Base-by-base conservation (phyloP, 129 eudicot genomes). In the Arctium minus region DNA sequence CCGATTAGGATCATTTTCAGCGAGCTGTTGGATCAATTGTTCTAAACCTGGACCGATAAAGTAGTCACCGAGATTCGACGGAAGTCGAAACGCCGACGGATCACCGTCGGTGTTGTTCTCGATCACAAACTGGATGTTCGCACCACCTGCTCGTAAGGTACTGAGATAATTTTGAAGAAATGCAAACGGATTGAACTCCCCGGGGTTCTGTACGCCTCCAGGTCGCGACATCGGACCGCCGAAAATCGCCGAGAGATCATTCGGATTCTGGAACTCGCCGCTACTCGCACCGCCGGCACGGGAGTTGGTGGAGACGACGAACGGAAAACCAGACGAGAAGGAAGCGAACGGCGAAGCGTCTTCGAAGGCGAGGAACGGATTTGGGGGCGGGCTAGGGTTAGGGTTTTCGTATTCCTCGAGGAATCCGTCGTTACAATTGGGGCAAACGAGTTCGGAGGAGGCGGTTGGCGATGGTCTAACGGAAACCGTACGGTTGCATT, bases 1-100 rank as follows among this genome's bases (percentile, higher is more conserved):
- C 2, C 98, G 78, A 73, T 95, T 92, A 0, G 97, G 98, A 89
- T 92, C 98, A 30, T 95, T 95, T 84, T 95, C 98, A 2, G 98
- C 98, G 0, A 95, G 85, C 75, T 92, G 98, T 70, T 95, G 98
- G 6, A 92, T 95, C 84, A 92, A 46, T 35, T 91, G 97, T 82
- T 95, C 98, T 22, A 95, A 86, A 11, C 97, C 98, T 10, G 97
- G 94, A 4, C 98, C 97, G 0, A 92, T 17, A 53, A 91, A 92
- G 60, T 92, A 92, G 77, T 95, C 98, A 8, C 98, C 97, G 0
- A 92, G 81, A 86, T 90, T 95, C 2, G 90, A 27, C 5, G 94
- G 96, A 1, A 87, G 65, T 5, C 92, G 80, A 77, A 86, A 84
- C 73, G 72, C 87, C 12, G 75, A 64, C 38, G 75, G 78, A 79